phyloP scores from a whole-genome alignment of 148 eudicot species.

The Linanthus parryae region DNA sequence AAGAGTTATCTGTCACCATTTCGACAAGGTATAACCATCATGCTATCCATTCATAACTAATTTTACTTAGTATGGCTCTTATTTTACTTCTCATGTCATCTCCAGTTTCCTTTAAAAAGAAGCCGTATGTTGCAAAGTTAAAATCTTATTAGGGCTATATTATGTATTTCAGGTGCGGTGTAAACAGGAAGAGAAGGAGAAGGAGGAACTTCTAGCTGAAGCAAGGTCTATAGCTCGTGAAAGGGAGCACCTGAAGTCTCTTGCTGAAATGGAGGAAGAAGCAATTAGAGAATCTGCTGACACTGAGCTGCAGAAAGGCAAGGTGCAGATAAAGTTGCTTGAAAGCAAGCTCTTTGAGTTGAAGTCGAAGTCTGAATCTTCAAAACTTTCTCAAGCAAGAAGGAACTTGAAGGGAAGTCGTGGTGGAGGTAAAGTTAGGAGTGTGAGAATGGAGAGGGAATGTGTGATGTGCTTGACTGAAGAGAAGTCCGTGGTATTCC shows the following conservation, averaged over 20 bases:
- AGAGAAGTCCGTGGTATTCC: constrained; percentile 82
- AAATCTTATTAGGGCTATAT: no score
- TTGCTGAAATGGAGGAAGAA: constrained; percentile 54
- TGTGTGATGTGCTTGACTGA: constrained; percentile 88
- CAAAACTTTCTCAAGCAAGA: constrained; percentile 74
- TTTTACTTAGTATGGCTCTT: no score
- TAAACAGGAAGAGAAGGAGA: constrained; percentile 59
- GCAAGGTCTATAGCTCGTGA: constrained; percentile 45
- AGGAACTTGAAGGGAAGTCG: constrained; percentile 54
- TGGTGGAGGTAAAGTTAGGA: constrained; percentile 32
- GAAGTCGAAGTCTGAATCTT: constrained; percentile 59
- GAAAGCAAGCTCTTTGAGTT: constrained; percentile 58
- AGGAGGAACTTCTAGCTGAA: constrained; percentile 47
- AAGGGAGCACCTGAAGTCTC: constrained; percentile 48
- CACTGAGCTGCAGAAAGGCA: constrained; percentile 50
- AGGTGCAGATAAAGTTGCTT: constrained; percentile 52
- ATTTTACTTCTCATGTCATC: no score
- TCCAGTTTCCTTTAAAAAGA: no score
- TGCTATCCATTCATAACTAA: no score
- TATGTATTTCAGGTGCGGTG: constrained; percentile 49
- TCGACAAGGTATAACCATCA: no score
- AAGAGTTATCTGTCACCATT: no score
- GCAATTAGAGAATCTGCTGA: constrained; percentile 45
- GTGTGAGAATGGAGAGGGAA: constrained; percentile 71
- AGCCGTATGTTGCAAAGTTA: no score